A percentile compares a stretch with the other conserved stretches of the same genome.
Conservation (phyloP, 106 monocot species). For the Narthecium ossifragum region DNA sequence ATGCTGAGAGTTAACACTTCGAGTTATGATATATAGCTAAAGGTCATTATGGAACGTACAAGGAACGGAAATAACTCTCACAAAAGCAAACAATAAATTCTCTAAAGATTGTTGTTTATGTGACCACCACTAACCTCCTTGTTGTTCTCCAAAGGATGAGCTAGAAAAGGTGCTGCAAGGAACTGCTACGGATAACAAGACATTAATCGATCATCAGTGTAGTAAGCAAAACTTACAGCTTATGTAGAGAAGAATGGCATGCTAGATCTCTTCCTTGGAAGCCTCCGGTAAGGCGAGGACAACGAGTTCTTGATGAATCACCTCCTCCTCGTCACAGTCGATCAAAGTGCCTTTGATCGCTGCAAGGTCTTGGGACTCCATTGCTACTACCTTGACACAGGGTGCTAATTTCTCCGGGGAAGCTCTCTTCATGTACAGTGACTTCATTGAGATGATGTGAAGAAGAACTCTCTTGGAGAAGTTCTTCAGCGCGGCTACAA, state of each 20-base stretch:
- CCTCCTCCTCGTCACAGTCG: constrained; percentile 37
- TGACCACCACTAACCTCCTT: too few relatives aligned
- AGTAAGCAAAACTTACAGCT: constrained; percentile 32
- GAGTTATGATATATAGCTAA: too few relatives aligned
- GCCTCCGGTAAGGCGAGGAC: constrained; percentile 20
- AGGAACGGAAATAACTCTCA: too few relatives aligned
- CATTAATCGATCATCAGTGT: constrained; percentile 32
- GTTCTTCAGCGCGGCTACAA: constrained; percentile 36
- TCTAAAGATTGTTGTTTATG: too few relatives aligned
- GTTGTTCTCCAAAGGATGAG: constrained; percentile 26
- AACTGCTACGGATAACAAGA: constrained; percentile 22
- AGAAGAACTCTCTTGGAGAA: constrained; percentile 20
- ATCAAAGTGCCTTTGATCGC: constrained; percentile 24
- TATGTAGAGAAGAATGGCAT: constrained; percentile 28
- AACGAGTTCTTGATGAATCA: constrained; percentile 25
- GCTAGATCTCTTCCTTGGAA: constrained; percentile 38
- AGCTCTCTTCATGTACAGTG: constrained; percentile 15
- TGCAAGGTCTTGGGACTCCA: constrained; percentile 21
- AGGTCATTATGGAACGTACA: too few relatives aligned
- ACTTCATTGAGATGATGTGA: constrained; percentile 40
- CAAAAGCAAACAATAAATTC: too few relatives aligned
- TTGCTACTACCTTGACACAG: constrained; percentile 30
- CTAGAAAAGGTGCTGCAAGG: constrained; percentile 22
- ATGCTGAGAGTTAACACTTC: too few relatives aligned
- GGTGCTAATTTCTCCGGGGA: constrained; percentile 23